Percentiles rank a stretch among this genome's conserved stretches.
These are phyloP conservation scores for Sarcodon aspratus DNA, from an alignment of 768 basidiomycete genomes.

Conservation along the genomic window DNA sequence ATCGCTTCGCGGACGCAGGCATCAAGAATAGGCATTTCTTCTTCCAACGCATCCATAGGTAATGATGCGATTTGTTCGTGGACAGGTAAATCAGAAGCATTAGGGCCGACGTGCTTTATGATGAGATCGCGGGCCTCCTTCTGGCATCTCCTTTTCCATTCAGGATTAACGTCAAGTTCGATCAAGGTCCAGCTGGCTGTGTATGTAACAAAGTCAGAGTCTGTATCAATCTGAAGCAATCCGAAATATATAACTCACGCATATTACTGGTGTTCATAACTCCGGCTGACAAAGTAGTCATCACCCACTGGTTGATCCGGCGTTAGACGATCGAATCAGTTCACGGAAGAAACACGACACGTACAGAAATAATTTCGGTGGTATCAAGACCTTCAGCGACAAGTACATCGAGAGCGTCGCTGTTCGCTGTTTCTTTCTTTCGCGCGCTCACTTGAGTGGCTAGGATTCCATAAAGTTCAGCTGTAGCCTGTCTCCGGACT, in stretches of 20 bases:
- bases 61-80: neutral
- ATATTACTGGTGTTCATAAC: neutral
- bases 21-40: neutral
- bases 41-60: neutral
- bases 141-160: neutral
- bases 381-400: neutral
- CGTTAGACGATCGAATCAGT: too few relatives aligned
- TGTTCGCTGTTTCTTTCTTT: neutral
- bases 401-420: neutral
- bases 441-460: neutral
- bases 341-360: too few relatives aligned
- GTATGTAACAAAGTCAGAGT: neutral
- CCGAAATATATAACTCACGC: neutral
- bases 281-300: neutral
- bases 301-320: neutral
- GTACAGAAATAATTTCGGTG: too few relatives aligned
- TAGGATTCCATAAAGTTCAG: neutral
- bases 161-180: neutral
- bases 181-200: neutral
- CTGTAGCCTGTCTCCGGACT: neutral
- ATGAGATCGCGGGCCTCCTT: neutral
- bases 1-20: neutral
- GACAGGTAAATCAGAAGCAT: neutral
- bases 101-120: neutral
- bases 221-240: neutral